Conservation (phyloP, 352 stramenopile species). For the Detonula confervacea region DNA sequence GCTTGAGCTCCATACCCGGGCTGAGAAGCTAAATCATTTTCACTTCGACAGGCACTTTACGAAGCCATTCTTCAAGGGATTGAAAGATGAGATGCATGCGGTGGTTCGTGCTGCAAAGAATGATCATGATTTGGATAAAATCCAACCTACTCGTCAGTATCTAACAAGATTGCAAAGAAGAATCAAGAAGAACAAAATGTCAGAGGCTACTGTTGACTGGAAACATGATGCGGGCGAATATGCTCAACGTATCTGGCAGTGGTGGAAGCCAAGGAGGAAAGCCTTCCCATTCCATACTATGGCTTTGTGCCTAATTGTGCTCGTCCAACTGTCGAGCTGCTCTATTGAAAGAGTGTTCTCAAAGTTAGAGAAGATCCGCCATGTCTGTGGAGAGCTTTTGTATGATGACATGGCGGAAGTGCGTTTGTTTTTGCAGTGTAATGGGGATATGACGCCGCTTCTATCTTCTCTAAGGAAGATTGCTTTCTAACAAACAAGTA, state of each 20-base stretch:
- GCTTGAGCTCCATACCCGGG: too few relatives aligned
- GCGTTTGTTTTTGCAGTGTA: conserved; percentile 15
- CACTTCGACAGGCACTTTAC: too few relatives aligned
- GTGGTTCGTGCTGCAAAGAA: conserved; percentile 16
- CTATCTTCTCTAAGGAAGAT: too few relatives aligned
- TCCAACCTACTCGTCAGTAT: conserved; percentile 18
- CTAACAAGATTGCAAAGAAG: conserved; percentile 9
- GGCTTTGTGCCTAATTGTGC: conserved; percentile 16
- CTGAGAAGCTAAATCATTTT: too few relatives aligned
- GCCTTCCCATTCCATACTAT: background rate
- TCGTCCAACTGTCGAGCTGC: conserved; percentile 20
- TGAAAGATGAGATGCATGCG: conserved; percentile 19
- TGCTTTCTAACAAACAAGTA: too few relatives aligned
- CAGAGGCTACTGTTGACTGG: conserved; percentile 10
- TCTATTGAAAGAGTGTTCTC: conserved; percentile 30
- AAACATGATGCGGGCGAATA: conserved; percentile 33
- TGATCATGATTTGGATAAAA: conserved; percentile 23
- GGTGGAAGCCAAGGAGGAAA: conserved; percentile 26
- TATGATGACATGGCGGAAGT: conserved; percentile 19
- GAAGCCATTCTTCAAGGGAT: too few relatives aligned
- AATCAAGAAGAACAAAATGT: background rate
- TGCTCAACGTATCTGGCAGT: conserved; percentile 22
- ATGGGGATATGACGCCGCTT: conserved; percentile 21
- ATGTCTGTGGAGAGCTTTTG: conserved; percentile 14
- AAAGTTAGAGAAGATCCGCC: conserved; percentile 11